A percentile compares a stretch with the other conserved stretches of the same genome.
phyloP scores from a whole-genome alignment of 345 rosid species.

The Syzygium aromaticum region DNA sequence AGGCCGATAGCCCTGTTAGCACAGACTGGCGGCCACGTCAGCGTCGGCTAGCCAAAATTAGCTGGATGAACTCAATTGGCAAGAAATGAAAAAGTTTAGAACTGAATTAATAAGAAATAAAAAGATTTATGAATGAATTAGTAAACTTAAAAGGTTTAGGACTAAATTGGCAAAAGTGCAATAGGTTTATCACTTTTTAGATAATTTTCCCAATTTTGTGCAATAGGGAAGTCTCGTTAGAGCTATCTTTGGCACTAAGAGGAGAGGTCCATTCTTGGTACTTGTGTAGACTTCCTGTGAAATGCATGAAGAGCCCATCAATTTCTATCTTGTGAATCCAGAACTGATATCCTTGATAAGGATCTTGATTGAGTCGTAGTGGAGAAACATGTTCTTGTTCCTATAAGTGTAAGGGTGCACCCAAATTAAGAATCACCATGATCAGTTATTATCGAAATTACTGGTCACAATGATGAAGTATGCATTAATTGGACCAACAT shows the following conservation, averaged over 20 bases:
- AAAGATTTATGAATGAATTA: too few species aligned
- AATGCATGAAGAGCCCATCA: constrained; percentile 90
- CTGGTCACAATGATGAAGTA: background rate
- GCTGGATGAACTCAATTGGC: too few species aligned
- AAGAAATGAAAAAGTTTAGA: too few species aligned
- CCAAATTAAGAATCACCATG: constrained; percentile 18
- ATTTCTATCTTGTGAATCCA: constrained; percentile 77
- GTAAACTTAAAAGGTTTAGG: too few species aligned
- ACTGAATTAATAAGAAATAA: too few species aligned
- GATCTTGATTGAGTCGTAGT: constrained; percentile 58
- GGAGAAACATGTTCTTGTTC: constrained; percentile 51
- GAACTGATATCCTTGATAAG: constrained; percentile 55
- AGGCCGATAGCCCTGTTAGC: too few species aligned
- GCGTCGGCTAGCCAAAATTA: too few species aligned
- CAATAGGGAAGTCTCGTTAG: constrained; percentile 25
- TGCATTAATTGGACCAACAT: background rate
- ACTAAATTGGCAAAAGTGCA: too few species aligned
- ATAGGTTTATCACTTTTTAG: too few species aligned
- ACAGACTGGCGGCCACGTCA: too few species aligned
- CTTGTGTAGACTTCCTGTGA: constrained; percentile 72
- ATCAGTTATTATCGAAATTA: background rate
- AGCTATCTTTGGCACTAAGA: constrained; percentile 5
- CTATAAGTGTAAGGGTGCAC: constrained; percentile 92
- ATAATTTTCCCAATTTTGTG: constrained; percentile 16
- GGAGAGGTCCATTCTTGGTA: constrained; percentile 57